phyloP scores from a whole-genome alignment of 2,329 filamentous ascomycete species.

The Xylaria sp. region DNA sequence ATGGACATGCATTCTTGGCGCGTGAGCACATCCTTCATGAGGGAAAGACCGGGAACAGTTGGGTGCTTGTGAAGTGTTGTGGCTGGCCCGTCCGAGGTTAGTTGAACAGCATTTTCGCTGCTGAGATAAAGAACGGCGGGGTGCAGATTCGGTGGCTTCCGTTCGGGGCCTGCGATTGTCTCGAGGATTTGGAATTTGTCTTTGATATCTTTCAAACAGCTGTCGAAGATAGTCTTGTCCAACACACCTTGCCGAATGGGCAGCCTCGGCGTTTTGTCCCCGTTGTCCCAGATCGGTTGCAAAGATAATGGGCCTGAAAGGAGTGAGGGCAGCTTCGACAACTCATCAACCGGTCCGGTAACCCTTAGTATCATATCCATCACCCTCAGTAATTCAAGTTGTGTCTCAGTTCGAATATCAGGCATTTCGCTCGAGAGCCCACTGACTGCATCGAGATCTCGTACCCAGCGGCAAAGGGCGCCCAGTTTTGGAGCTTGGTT shows the following conservation, averaged over 20 bases:
- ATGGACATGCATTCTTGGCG: slow-evolving; percentile 71
- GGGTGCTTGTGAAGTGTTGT: slow-evolving; percentile 70
- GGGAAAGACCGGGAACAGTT: slow-evolving; percentile 67
- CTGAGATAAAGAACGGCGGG: slow-evolving; percentile 73
- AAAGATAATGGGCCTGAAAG: slow-evolving; percentile 63
- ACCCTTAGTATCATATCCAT: slow-evolving; percentile 72
- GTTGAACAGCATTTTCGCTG: slow-evolving; percentile 63
- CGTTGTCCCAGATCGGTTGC: slow-evolving; percentile 70
- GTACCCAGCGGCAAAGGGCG: slow-evolving; percentile 76
- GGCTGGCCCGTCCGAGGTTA: slow-evolving; percentile 56
- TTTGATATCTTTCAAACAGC: slow-evolving; percentile 52
- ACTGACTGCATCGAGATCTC: slow-evolving; percentile 75
- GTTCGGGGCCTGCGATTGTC: slow-evolving; percentile 65
- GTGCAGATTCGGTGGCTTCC: slow-evolving; percentile 75
- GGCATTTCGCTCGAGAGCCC: slow-evolving; percentile 66
- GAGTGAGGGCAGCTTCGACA: slow-evolving; percentile 48
- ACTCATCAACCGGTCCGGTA: slow-evolving; percentile 68
- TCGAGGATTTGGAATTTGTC: slow-evolving; percentile 67
- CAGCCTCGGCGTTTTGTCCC: slow-evolving; percentile 54
- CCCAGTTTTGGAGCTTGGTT: slow-evolving; percentile 73
- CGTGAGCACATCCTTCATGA: slow-evolving; percentile 70
- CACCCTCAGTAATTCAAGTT: slow-evolving; percentile 67
- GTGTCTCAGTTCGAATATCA: slow-evolving; percentile 57
- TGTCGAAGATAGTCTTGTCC: slow-evolving; percentile 64
- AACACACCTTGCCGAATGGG: slow-evolving; percentile 66